A percentile compares a stretch with the other conserved stretches of the same genome.
phyloP scores from a whole-genome alignment of 495 filamentous ascomycete genomes.

The Baudoinia panamericana region DNA sequence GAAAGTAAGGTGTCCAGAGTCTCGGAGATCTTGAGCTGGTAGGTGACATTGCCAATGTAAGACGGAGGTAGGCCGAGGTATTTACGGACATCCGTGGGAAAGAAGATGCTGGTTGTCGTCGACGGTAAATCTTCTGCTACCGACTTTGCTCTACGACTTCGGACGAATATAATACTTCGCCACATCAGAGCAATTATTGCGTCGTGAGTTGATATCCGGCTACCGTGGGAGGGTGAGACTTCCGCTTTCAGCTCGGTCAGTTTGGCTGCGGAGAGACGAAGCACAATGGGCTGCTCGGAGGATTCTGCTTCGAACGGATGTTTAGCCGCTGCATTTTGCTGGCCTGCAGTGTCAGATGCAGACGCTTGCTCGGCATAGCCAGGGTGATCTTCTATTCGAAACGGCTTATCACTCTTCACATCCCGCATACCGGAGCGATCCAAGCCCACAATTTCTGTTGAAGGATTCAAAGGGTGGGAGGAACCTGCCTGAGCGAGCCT shows the following conservation, averaged over 20 bases:
- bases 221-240: neutral
- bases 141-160: neutral
- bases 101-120: neutral
- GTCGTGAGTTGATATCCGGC: constrained; percentile 3
- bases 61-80: neutral
- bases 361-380: neutral
- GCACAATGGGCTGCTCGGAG: neutral
- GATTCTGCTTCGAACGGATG: neutral
- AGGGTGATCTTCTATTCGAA: neutral
- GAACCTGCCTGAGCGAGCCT: neutral
- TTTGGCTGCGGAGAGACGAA: neutral
- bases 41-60: constrained; percentile 3
- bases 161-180: constrained; percentile 1
- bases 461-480: too few relatives aligned
- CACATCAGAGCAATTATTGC: constrained; percentile 1
- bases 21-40: neutral
- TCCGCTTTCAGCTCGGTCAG: constrained; percentile 1
- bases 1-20: neutral
- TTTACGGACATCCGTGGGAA: constrained; percentile 2
- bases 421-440: neutral
- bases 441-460: neutral
- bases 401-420: neutral
- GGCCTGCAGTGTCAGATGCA: too few relatives aligned
- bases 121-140: neutral
- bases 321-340: neutral